These are phyloP conservation scores for Diaporthe humulicola DNA, from an alignment of 2,329 filamentous ascomycete genomes.

Conservation along the genomic window DNA sequence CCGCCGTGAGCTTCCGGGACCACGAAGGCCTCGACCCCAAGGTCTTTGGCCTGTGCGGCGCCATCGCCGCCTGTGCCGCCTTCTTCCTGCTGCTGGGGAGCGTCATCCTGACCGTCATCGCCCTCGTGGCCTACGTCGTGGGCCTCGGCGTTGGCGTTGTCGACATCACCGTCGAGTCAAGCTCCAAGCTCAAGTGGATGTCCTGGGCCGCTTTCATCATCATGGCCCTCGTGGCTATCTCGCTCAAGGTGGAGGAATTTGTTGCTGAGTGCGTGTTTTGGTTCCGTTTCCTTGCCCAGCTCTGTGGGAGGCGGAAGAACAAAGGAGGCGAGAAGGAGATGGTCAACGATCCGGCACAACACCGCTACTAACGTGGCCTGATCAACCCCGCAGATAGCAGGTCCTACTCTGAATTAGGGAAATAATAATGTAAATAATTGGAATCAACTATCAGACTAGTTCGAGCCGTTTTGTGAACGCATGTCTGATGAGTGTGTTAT, in stretches of 20 bases:
- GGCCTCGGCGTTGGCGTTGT: constrained; percentile 33
- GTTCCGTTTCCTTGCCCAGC: constrained; percentile 12
- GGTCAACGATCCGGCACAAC: not conserved
- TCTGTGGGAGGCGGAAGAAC: constrained; percentile 1
- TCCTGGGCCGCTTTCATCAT: constrained; percentile 38
- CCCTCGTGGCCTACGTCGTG: constrained; percentile 32
- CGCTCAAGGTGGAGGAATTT: constrained; percentile 36
- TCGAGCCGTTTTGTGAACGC: no score
- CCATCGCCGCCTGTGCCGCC: constrained; percentile 29
- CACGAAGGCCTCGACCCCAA: constrained; percentile 22
- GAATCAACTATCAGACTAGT: not conserved
- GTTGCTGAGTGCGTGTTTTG: constrained; percentile 32
- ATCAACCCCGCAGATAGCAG: not conserved
- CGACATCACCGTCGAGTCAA: constrained; percentile 36
- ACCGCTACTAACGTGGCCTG: not conserved
- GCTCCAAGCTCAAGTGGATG: constrained; percentile 38
- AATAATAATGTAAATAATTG: not conserved
- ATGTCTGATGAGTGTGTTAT: not conserved
- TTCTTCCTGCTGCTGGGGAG: constrained; percentile 39
- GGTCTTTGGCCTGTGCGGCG: constrained; percentile 34
- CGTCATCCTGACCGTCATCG: constrained; percentile 36
- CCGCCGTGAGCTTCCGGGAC: not conserved
- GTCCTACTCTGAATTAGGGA: constrained; percentile 7
- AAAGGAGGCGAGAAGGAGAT: constrained; percentile 3
- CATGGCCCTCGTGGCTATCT: constrained; percentile 25